Conservation (phyloP, 768 basidiomycete genomes). For the Pholiota molesta region DNA sequence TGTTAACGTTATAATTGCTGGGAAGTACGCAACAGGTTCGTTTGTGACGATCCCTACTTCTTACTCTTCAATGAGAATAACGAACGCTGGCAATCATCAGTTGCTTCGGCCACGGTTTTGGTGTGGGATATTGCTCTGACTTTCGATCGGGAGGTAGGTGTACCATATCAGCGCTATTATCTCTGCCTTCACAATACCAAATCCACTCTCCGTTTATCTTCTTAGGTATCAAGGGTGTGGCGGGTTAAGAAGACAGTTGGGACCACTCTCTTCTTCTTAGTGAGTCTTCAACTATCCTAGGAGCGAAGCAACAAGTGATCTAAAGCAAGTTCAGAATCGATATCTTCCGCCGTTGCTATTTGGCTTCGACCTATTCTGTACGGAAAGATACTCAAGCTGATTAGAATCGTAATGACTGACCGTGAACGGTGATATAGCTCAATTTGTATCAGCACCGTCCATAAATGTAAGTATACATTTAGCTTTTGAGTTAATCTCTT, state of each 20-base stretch:
- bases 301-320: background rate
- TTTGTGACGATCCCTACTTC: slow-evolving; percentile 5
- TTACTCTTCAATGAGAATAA: background rate
- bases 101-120: slow-evolving; percentile 27
- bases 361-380: slow-evolving; percentile 23
- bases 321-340: slow-evolving; percentile 18
- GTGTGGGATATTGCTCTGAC: slow-evolving; percentile 27
- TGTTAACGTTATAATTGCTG: background rate
- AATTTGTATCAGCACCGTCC: slow-evolving; percentile 22
- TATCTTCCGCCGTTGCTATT: slow-evolving; percentile 25
- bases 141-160: slow-evolving; percentile 21
- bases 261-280: slow-evolving; percentile 25
- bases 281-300: slow-evolving; percentile 1
- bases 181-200: background rate
- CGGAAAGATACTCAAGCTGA: background rate
- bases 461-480: slow-evolving; percentile 16
- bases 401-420: background rate
- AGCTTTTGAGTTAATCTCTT: background rate
- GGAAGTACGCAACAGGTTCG: slow-evolving; percentile 10
- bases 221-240: slow-evolving; percentile 25
- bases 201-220: background rate
- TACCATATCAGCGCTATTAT: background rate
- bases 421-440: slow-evolving; percentile 12
- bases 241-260: slow-evolving; percentile 22
- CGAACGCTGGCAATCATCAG: slow-evolving; percentile 7